Percentiles rank a stretch among this genome's conserved stretches.
Evolutionary conservation across 2,329 filamentous ascomycete species (phyloP).

Genomic region (Pestalotiopsis sp.): DNA sequence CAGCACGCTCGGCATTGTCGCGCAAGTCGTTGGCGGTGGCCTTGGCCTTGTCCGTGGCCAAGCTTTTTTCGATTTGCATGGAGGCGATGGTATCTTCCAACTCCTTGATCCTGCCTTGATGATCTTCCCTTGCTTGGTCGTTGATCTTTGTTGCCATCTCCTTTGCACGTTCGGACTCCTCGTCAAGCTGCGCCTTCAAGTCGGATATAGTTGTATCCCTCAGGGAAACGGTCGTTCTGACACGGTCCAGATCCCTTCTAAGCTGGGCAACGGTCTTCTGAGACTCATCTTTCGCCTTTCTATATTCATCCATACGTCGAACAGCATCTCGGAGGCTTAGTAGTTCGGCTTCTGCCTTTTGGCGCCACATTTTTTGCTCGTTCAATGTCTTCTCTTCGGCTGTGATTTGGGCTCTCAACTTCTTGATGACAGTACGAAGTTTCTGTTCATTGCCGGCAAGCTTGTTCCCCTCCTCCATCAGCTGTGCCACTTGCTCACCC

Average conservation of each 20-base stretch:
- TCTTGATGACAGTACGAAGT: conserved; percentile 80
- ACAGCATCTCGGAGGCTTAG: conserved; percentile 47
- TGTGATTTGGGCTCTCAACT: conserved; percentile 65
- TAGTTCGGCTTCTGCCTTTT: conserved; percentile 56
- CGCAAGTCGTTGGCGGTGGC: conserved; percentile 70
- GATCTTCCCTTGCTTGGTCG: conserved; percentile 66
- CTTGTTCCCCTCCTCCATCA: conserved; percentile 91
- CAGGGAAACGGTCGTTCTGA: conserved; percentile 63
- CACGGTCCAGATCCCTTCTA: conserved; percentile 47
- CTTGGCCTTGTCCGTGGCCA: conserved; percentile 65
- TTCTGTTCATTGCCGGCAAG: conserved; percentile 85
- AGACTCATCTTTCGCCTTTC: conserved; percentile 52
- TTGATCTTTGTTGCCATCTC: conserved; percentile 66
- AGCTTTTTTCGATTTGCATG: conserved; percentile 76
- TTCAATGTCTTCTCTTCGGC: conserved; percentile 66
- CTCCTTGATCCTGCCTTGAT: conserved; percentile 52
- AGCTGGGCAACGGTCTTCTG: conserved; percentile 27
- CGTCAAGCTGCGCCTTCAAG: conserved; percentile 68
- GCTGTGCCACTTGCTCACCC: conserved; percentile 82
- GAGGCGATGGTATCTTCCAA: conserved; percentile 61
- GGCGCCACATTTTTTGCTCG: conserved; percentile 58
- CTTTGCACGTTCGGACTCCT: conserved; percentile 66
- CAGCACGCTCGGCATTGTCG: conserved; percentile 71
- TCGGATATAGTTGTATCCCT: conserved; percentile 67
- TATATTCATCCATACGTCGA: conserved; percentile 50